Conservation (phyloP, 164 flowering plant species). For the Sedum album region DNA sequence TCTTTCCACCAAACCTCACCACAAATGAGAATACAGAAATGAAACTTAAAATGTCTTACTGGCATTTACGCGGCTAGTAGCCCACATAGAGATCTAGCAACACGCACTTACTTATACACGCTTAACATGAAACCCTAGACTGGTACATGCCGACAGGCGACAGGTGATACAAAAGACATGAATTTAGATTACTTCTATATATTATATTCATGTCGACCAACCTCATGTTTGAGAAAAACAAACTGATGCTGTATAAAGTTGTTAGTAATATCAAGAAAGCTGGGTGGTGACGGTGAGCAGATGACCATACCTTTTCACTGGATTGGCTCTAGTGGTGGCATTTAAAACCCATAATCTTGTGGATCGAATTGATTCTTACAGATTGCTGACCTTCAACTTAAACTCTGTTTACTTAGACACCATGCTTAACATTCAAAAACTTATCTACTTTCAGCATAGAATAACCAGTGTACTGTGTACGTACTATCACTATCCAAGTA, state of each 20-base stretch:
- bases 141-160: background rate
- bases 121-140: background rate
- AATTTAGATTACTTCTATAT: background rate
- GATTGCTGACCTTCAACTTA: background rate
- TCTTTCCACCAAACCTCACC: background rate
- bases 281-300: background rate
- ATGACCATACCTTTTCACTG: too few relatives aligned
- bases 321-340: too few relatives aligned
- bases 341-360: too few relatives aligned
- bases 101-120: background rate
- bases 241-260: too few relatives aligned
- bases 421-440: too few relatives aligned
- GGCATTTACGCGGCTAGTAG: too few relatives aligned
- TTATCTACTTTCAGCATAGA: too few relatives aligned
- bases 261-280: background rate
- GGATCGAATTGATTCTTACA: too few relatives aligned
- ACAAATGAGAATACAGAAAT: background rate
- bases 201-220: constrained; percentile 5
- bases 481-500: too few relatives aligned
- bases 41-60: background rate
- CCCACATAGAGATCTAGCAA: background rate
- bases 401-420: too few relatives aligned
- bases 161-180: background rate
- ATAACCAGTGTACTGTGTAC: too few relatives aligned
- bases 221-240: background rate